Evolutionary conservation across 768 basidiomycete genomes (phyloP).

Genomic region (Gloeopeniophorella convolvens): DNA sequence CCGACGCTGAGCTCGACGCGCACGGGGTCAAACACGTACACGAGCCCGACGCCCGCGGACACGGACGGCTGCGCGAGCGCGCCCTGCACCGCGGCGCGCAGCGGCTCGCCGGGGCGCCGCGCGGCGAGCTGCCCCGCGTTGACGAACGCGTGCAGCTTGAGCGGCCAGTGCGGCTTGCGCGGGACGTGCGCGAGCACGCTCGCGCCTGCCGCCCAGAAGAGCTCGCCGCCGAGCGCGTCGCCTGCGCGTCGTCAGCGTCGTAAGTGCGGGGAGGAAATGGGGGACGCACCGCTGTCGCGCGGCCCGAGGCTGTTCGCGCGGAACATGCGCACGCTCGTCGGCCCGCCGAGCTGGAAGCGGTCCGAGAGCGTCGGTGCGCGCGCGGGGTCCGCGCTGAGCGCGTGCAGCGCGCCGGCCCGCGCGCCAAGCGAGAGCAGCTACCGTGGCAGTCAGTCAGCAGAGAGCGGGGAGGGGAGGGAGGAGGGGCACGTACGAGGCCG

Average conservation of each 20-base stretch:
- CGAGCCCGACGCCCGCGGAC: conserved; percentile 74
- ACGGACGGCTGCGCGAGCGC: conserved; percentile 56
- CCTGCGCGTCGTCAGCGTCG: conserved; percentile 33
- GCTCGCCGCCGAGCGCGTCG: conserved; percentile 81
- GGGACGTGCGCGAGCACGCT: conserved; percentile 75
- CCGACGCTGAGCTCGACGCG: conserved; percentile 88
- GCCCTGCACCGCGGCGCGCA: conserved; percentile 32
- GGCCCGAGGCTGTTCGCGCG: conserved; percentile 72
- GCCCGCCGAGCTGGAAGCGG: conserved; percentile 90
- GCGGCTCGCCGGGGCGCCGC: conserved; percentile 27
- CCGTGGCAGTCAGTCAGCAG: neutral
- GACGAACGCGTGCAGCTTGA: conserved; percentile 73
- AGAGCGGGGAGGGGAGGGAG: neutral
- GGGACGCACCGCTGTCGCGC: conserved; percentile 55
- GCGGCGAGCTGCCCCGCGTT: conserved; percentile 74
- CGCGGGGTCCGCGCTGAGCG: conserved; percentile 33
- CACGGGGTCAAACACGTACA: conserved; percentile 78
- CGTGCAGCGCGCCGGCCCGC: conserved; percentile 63
- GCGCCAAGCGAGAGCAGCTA: conserved; percentile 74
- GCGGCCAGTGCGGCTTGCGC: conserved; percentile 69
- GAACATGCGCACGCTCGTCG: conserved; percentile 77
- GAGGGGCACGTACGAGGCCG: conserved; percentile 47
- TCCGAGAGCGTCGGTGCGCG: conserved; percentile 63
- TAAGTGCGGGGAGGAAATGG: neutral
- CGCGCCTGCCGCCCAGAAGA: conserved; percentile 72